Evolutionary conservation across 1,139 yeast species (phyloP).

Genomic region (Candida tropicalis): DNA sequence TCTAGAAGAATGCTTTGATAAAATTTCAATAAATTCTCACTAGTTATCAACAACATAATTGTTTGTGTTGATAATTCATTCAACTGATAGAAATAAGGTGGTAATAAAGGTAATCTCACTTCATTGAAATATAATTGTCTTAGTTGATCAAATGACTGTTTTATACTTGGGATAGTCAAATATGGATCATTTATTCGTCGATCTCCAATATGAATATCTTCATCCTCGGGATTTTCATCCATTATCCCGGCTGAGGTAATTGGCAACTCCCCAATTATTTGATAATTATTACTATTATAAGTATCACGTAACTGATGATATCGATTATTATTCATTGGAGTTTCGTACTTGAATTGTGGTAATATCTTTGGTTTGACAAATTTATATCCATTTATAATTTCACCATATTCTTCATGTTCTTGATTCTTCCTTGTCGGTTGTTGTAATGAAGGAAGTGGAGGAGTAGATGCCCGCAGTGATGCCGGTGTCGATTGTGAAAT

Average conservation of each 20-base stretch:
- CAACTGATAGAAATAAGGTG: slow-evolving; percentile 18
- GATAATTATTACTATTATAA: slow-evolving; percentile 23
- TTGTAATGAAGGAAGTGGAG: slow-evolving; percentile 19
- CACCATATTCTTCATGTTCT: slow-evolving; percentile 24
- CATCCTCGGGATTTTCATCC: slow-evolving; percentile 28
- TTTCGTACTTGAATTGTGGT: slow-evolving; percentile 22
- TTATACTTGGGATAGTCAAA: slow-evolving; percentile 18
- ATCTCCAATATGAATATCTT: slow-evolving; percentile 41
- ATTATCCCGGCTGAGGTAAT: slow-evolving; percentile 40
- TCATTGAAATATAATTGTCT: slow-evolving; percentile 20
- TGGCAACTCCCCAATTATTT: slow-evolving; percentile 39
- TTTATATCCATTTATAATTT: slow-evolving; percentile 35
- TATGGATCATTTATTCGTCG: slow-evolving; percentile 47
- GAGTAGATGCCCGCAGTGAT: slow-evolving; percentile 32
- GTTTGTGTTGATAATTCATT: slow-evolving; percentile 14
- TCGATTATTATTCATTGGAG: slow-evolving; percentile 22
- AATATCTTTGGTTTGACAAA: slow-evolving; percentile 30
- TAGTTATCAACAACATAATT: slow-evolving; percentile 25
- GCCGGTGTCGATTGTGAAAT: slow-evolving; percentile 42
- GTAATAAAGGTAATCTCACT: slow-evolving; percentile 24
- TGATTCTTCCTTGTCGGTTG: neutral
- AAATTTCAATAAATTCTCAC: slow-evolving; percentile 26
- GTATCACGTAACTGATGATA: slow-evolving; percentile 13
- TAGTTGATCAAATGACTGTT: neutral
- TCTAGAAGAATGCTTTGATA: slow-evolving; percentile 25